Percentiles rank a stretch among this genome's conserved stretches.
phyloP scores from a whole-genome alignment of 192 early-diverging fungal genomes.

The Backusella australiensis region DNA sequence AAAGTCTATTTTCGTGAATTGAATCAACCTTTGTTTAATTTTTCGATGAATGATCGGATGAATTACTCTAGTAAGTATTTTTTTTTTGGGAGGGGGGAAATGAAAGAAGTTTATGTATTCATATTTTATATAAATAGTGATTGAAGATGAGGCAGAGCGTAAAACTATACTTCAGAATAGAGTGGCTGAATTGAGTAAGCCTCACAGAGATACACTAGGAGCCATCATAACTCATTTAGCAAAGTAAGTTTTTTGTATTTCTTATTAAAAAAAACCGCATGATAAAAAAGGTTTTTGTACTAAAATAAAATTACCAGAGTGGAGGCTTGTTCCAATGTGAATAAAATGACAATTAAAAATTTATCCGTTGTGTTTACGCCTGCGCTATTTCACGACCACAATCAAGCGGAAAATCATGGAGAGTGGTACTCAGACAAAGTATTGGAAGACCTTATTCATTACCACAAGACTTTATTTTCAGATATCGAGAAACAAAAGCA shows the following conservation, averaged over 20 bases:
- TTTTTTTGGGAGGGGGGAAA: background rate
- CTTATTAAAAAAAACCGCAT: background rate
- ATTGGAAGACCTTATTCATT: constrained; percentile 25
- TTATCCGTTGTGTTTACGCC: constrained; percentile 62
- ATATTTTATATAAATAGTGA: constrained; percentile 29
- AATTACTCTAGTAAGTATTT: constrained; percentile 44
- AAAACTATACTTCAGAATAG: constrained; percentile 37
- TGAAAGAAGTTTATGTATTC: background rate
- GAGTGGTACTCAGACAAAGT: constrained; percentile 32
- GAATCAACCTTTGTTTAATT: constrained; percentile 59
- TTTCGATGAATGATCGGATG: constrained; percentile 47
- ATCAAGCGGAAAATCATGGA: constrained; percentile 29
- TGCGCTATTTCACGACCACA: constrained; percentile 62
- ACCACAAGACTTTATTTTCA: constrained; percentile 4
- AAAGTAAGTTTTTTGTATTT: constrained; percentile 36
- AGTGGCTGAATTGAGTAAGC: constrained; percentile 40
- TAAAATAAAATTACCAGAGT: constrained; percentile 35
- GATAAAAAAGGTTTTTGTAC: background rate
- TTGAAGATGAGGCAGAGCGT: constrained; percentile 38
- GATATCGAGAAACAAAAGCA: constrained; percentile 1
- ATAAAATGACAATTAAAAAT: constrained; percentile 70
- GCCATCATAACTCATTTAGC: constrained; percentile 56
- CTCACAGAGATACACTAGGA: constrained; percentile 52
- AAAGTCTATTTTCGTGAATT: constrained; percentile 68
- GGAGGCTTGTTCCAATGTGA: constrained; percentile 42